phyloP scores from a whole-genome alignment of 345 rosid species.

The Cochlearia excelsa region DNA sequence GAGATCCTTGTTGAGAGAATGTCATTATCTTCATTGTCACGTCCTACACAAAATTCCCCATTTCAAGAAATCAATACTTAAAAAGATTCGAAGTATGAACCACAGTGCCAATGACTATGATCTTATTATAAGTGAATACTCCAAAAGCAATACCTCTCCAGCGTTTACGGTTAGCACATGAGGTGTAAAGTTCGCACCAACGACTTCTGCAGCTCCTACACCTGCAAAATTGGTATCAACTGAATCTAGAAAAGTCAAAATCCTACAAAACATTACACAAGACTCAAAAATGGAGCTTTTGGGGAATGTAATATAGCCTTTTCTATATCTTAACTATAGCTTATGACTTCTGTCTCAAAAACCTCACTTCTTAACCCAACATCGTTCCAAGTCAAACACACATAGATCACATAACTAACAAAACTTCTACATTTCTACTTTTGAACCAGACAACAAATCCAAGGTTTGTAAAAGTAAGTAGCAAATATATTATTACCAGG shows the following conservation, averaged over 20 bases:
- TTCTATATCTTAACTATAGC: conserved; percentile 3
- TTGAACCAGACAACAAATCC: background rate
- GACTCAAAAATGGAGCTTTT: background rate
- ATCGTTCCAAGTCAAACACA: conserved; percentile 23
- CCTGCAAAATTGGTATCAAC: conserved; percentile 29
- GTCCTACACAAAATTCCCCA: conserved; percentile 45
- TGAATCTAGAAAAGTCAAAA: conserved; percentile 13
- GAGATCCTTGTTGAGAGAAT: conserved; percentile 76
- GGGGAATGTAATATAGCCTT: background rate
- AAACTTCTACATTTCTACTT: conserved; percentile 4
- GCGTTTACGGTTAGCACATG: conserved; percentile 78
- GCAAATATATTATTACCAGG: conserved; percentile 43
- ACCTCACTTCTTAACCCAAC: conserved; percentile 8
- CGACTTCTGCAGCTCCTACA: conserved; percentile 60
- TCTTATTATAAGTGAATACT: background rate
- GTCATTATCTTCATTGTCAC: conserved; percentile 86
- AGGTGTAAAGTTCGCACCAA: conserved; percentile 91
- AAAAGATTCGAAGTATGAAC: background rate
- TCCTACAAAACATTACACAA: background rate
- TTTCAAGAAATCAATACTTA: background rate
- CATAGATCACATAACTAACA: conserved; percentile 12
- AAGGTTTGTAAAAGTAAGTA: background rate
- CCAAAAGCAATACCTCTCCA: conserved; percentile 65
- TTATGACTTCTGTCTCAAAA: conserved; percentile 19
- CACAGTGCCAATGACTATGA: conserved; percentile 5